Conservation (phyloP, 1,139 yeast genomes). For the Zhuliangozyma blackwelliae region DNA sequence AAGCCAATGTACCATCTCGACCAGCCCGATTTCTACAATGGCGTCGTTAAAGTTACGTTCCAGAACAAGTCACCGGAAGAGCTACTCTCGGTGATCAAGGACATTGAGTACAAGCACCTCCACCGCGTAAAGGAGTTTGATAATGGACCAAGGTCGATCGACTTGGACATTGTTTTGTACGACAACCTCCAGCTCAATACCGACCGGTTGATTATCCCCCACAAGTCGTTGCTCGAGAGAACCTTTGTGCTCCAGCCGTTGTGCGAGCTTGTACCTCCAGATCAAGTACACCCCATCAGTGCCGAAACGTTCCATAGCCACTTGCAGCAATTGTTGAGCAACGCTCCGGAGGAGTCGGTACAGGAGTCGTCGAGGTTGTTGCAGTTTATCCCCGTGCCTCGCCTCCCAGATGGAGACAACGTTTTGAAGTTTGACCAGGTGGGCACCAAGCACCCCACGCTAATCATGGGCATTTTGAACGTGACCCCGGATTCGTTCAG, state of each 20-base stretch:
- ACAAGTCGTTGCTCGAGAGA: slow-evolving; percentile 81
- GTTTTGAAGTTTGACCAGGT: slow-evolving; percentile 38
- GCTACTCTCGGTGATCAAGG: slow-evolving; percentile 58
- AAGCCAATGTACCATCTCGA: slow-evolving; percentile 88
- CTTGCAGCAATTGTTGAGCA: slow-evolving; percentile 49
- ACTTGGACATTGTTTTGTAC: slow-evolving; percentile 77
- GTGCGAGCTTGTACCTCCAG: slow-evolving; percentile 70
- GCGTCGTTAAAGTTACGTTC: slow-evolving; percentile 59
- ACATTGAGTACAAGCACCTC: slow-evolving; percentile 69
- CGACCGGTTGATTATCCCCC: slow-evolving; percentile 70
- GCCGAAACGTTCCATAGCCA: slow-evolving; percentile 76
- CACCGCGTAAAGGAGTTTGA: slow-evolving; percentile 74
- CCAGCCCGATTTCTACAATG: slow-evolving; percentile 82
- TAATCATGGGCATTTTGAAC: slow-evolving; percentile 82
- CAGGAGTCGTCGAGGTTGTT: slow-evolving; percentile 47
- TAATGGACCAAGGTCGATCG: slow-evolving; percentile 90
- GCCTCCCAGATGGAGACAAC: slow-evolving; percentile 15
- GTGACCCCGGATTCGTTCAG: slow-evolving; percentile 95
- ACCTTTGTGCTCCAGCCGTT: slow-evolving; percentile 88
- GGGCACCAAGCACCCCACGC: slow-evolving; percentile 35
- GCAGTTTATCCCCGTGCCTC: slow-evolving; percentile 44
- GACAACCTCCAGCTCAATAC: slow-evolving; percentile 56
- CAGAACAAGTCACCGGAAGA: slow-evolving; percentile 58
- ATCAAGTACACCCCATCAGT: slow-evolving; percentile 69
- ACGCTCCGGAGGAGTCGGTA: slow-evolving; percentile 26